Conservation (phyloP, 768 basidiomycete species). For the Suillus decipiens region DNA sequence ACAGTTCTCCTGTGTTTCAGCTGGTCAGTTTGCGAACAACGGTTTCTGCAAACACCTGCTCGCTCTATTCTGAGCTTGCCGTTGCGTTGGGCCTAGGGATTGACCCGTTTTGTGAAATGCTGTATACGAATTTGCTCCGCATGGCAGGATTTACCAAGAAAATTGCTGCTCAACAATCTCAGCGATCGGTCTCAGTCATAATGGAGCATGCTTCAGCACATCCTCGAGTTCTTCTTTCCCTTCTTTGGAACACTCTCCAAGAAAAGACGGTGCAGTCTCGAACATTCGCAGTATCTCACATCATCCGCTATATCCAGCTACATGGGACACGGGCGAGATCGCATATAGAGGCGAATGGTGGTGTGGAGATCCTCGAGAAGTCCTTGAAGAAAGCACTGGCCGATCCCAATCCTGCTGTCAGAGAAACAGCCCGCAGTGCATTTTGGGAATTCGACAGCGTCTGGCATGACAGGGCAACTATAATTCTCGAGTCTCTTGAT, state of each 20-base stretch:
- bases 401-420: slow-evolving; percentile 80
- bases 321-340: slow-evolving; percentile 68
- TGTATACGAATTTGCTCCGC: slow-evolving; percentile 76
- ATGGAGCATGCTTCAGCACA: slow-evolving; percentile 70
- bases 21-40: slow-evolving; percentile 90
- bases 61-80: slow-evolving; percentile 76
- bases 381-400: slow-evolving; percentile 68
- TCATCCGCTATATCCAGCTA: slow-evolving; percentile 72
- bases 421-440: slow-evolving; percentile 65
- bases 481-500: slow-evolving; percentile 71
- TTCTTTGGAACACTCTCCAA: slow-evolving; percentile 66
- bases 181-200: slow-evolving; percentile 66
- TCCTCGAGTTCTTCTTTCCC: slow-evolving; percentile 65
- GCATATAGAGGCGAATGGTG: slow-evolving; percentile 68
- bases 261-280: slow-evolving; percentile 85
- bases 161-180: slow-evolving; percentile 84
- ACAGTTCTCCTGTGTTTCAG: slow-evolving; percentile 40
- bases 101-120: slow-evolving; percentile 77
- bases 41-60: slow-evolving; percentile 75
- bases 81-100: slow-evolving; percentile 61
- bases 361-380: slow-evolving; percentile 73
- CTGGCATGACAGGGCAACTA: slow-evolving; percentile 71
- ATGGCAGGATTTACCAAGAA: slow-evolving; percentile 95
- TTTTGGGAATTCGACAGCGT: slow-evolving; percentile 83
- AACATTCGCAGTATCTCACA: slow-evolving; percentile 62